Base-by-base conservation (phyloP, 2,329 filamentous ascomycete species). In the Trichoderma semiorbis region DNA sequence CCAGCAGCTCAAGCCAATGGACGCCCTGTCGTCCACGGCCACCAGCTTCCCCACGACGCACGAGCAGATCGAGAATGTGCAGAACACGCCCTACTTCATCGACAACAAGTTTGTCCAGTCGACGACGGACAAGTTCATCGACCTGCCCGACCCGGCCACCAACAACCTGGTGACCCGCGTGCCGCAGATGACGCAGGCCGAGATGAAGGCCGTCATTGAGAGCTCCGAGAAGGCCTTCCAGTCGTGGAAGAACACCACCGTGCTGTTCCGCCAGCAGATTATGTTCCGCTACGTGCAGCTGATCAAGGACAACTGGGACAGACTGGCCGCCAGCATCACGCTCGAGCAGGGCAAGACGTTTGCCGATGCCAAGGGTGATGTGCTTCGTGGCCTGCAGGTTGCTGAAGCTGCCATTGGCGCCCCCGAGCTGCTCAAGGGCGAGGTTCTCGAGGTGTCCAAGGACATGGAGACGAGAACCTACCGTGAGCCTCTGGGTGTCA, bases 301-400 rank as follows among this genome's bases (percentile, higher is more conserved):
- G 78, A 93, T 96, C 80, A 86, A 92, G 67, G 91, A 95, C 83
- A 92, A 96, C 84, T 95, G 92, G 92, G 93, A 96, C 80, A 87
- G 93, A 21, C 84, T 96, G 75, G 93, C 93, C 18, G 93, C 93
- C 14, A 94, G 91, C 83, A 96, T 96, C 81, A 95, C 92, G 7
- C 86, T 95, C 71, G 93, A 96, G 85, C 93, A 96, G 85, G 93
- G 93, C 81, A 96, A 96, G 88, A 96, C 93, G 0, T 91, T 95
- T 81, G 91, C 91, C 68, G 93, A 96, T 81, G 93, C 93, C 43
- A 91, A 87, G 81, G 93, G 93, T 58, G 93, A 96, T 80, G 93
- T 96, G 26, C 87, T 95, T 65, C 88, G 93, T 76, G 93, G 93
- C 61, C 85, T 96, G 72, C 93, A 96, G 85, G 93, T 96, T 30